Conservation (phyloP, 192 early-diverging fungal genomes). For the Backusella macrospora region DNA sequence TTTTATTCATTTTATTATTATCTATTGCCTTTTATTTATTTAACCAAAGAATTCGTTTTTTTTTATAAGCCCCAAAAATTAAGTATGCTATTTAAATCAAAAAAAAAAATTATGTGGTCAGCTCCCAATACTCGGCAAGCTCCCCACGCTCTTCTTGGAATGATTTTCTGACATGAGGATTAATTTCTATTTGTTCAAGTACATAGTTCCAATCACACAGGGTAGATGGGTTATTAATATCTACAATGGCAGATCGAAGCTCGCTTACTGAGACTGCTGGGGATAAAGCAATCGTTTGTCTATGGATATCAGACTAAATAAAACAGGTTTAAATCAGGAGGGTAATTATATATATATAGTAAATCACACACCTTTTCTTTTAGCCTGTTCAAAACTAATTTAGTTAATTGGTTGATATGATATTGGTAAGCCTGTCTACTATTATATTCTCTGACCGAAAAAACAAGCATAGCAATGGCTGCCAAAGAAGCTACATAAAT, state of each 20-base stretch:
- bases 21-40: background rate
- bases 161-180: conserved; percentile 8
- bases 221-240: background rate
- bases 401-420: background rate
- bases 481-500: background rate
- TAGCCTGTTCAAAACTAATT: background rate
- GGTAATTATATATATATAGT: background rate
- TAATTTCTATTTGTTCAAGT: background rate
- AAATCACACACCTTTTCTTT: conserved; percentile 3
- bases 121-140: conserved; percentile 2
- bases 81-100: no score
- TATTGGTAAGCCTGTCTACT: background rate
- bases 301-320: background rate
- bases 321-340: background rate
- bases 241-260: background rate
- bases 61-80: background rate
- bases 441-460: background rate
- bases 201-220: conserved; percentile 2
- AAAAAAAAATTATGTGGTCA: background rate
- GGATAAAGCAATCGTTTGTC: background rate
- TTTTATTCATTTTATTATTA: background rate
- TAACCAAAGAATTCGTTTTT: background rate
- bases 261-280: background rate
- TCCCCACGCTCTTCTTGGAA: background rate
- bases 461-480: background rate